Conservation (phyloP, 192 early-diverging fungal genomes). For the Backusella luteola region DNA sequence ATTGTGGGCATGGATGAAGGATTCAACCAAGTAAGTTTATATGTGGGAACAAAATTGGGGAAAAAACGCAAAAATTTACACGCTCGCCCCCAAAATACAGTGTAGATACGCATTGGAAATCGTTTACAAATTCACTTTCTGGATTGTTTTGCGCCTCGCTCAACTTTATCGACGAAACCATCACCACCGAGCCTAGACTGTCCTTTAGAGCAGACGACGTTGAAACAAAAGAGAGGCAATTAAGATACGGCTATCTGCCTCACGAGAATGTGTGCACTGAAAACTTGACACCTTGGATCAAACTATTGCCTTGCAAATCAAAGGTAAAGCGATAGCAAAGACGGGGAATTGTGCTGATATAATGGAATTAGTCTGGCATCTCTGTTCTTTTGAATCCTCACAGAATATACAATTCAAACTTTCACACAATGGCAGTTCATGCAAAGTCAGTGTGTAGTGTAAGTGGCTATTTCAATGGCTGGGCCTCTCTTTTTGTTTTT, state of each 20-base stretch:
- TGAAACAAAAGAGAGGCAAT: conserved; percentile 14
- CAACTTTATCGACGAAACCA: conserved; percentile 85
- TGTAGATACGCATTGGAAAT: conserved; percentile 76
- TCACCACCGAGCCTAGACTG: conserved; percentile 60
- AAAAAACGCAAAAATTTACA: background rate
- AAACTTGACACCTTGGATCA: conserved; percentile 97
- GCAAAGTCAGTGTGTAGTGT: conserved; percentile 54
- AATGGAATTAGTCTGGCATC: conserved; percentile 69
- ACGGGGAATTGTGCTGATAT: background rate
- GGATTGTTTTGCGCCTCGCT: conserved; percentile 96
- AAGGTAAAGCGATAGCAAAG: conserved; percentile 42
- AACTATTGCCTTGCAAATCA: conserved; percentile 91
- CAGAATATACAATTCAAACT: conserved; percentile 86
- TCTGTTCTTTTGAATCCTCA: conserved; percentile 87
- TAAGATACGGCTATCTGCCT: conserved; percentile 81
- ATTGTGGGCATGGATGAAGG: conserved; percentile 63
- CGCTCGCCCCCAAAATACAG: conserved; percentile 26
- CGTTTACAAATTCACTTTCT: conserved; percentile 86
- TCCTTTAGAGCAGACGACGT: conserved; percentile 49
- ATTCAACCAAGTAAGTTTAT: conserved; percentile 18
- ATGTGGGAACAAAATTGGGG: background rate
- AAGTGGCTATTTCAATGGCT: background rate
- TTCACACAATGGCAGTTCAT: conserved; percentile 85
- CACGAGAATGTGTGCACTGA: conserved; percentile 97
- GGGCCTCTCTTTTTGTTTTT: background rate